A percentile compares a stretch with the other conserved stretches of the same genome.
phyloP scores from a whole-genome alignment of 768 basidiomycete species.

The Macrolepiota albuminosa region DNA sequence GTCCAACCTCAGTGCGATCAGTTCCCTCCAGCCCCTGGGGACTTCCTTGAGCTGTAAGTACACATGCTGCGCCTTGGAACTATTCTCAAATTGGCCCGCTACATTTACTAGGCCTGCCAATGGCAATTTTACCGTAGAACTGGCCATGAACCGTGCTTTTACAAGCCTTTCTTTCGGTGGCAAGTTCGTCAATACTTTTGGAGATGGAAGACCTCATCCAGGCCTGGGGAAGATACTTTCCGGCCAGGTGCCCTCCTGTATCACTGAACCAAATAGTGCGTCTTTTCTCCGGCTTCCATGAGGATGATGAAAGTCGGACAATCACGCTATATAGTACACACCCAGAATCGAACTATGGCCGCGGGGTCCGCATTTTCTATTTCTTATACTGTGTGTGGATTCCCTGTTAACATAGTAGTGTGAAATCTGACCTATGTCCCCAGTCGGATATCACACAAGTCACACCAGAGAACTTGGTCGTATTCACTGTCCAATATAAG shows the following conservation, averaged over 20 bases:
- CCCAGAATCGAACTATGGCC: constrained; percentile 45
- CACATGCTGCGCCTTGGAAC: not conserved
- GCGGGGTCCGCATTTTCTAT: constrained; percentile 55
- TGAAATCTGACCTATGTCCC: not conserved
- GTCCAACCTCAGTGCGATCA: constrained; percentile 32
- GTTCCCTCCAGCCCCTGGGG: constrained; percentile 37
- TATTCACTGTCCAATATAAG: constrained; percentile 47
- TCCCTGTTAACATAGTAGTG: not conserved
- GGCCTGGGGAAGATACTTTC: constrained; percentile 15
- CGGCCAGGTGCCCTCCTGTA: constrained; percentile 37
- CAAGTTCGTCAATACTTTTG: constrained; percentile 31
- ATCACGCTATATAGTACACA: constrained; percentile 35
- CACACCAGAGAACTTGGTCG: constrained; percentile 43
- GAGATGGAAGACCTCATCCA: constrained; percentile 39
- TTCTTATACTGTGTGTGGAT: constrained; percentile 36
- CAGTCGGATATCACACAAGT: constrained; percentile 44
- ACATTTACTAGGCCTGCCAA: constrained; percentile 35
- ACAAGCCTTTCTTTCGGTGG: constrained; percentile 40
- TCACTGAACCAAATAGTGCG: constrained; percentile 45
- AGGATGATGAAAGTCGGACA: not conserved
- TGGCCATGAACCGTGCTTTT: constrained; percentile 45
- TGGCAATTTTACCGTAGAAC: constrained; percentile 41
- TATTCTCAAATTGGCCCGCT: not conserved
- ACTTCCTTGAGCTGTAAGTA: constrained; percentile 37
- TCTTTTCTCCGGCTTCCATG: not conserved